A percentile compares a stretch with the other conserved stretches of the same genome.
These are phyloP conservation scores for Macrophomina phaseolina DNA, from an alignment of 2,329 filamentous ascomycete genomes.

Conservation along the genomic window DNA sequence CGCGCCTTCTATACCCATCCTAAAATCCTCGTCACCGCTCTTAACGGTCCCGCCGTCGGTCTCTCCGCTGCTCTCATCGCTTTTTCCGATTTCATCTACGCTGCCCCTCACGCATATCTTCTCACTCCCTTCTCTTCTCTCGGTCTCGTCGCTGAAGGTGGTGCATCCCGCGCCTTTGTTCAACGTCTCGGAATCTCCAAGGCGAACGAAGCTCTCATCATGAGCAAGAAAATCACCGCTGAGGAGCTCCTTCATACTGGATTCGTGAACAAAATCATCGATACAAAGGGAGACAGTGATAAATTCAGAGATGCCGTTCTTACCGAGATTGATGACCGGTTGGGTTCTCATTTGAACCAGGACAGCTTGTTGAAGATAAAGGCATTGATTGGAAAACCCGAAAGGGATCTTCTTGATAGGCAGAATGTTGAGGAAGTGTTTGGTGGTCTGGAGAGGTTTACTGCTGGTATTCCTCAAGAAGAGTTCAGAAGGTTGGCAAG, in stretches of 20 bases:
- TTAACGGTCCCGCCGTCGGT: slow-evolving; percentile 91
- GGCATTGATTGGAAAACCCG: slow-evolving; percentile 76
- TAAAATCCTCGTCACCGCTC: slow-evolving; percentile 87
- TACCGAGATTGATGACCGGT: slow-evolving; percentile 76
- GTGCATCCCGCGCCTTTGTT: slow-evolving; percentile 78
- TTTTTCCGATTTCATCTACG: slow-evolving; percentile 92
- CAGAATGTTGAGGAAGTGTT: slow-evolving; percentile 87
- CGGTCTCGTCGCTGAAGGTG: slow-evolving; percentile 89
- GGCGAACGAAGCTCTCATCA: slow-evolving; percentile 91
- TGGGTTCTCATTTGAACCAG: slow-evolving; percentile 80
- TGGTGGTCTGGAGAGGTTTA: slow-evolving; percentile 80
- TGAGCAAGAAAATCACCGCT: slow-evolving; percentile 77
- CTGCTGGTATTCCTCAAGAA: slow-evolving; percentile 80
- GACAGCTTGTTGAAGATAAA: slow-evolving; percentile 85
- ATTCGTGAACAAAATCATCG: slow-evolving; percentile 85
- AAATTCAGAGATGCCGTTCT: slow-evolving; percentile 76
- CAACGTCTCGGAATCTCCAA: slow-evolving; percentile 78
- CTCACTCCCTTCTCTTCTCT: slow-evolving; percentile 91
- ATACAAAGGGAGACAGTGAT: slow-evolving; percentile 64
- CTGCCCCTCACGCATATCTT: slow-evolving; percentile 78
- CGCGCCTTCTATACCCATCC: slow-evolving; percentile 91
- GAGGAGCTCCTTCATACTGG: slow-evolving; percentile 77
- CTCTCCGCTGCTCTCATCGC: slow-evolving; percentile 83
- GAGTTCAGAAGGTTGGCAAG: slow-evolving; percentile 86
- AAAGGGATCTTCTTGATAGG: slow-evolving; percentile 72